Evolutionary conservation across 208 protist species (phyloP), one percentile per base, ranked within the genome.

Genomic region (Acanthamoeba culbertsoni): DNA sequence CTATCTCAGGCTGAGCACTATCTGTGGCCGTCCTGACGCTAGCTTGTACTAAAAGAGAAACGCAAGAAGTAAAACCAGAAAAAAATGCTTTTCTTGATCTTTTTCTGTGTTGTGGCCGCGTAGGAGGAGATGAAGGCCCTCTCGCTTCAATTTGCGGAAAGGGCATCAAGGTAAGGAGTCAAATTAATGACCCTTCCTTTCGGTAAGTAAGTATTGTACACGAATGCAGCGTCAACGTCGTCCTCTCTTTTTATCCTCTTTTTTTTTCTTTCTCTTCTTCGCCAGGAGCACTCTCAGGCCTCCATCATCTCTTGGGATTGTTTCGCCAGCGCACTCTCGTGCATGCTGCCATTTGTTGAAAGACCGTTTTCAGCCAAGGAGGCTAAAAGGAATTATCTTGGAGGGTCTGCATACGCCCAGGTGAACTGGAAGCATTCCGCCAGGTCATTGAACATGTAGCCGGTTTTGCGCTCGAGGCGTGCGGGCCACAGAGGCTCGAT

Each of bases 401-500:
- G 65, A 7, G 65, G n/a, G 65, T 33, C 14, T 33, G 37, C 73
- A 33, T 84, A 84, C 73, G 43, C 33, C 73, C 73, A 84, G 31
- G 73, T 84, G 23, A 84, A 53, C n/a, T 84, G 23, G 73, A 84
- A 57, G 43, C 73, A 84, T 7, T 84, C 73, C 0, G 42, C 43
- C 6, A 84, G 10, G 7, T 33, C 73, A 37, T 53, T 42, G 7
- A 84, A n/a, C n/a, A 16, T 37, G n/a, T 57, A 84, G 8, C 73
- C 73, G 28, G 73, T 84, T 45, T 84, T 84, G 73, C 45, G 73
- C 20, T 84, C 73, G 43, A 84, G 20, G 7, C 73, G 73, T 33
- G 20, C 12, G 43, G 73, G 73, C 73, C 73, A 84, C 73, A 84
- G 45, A 12, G 73, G 73, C 73, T 84, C 73, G 73, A 84, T 84